phyloP scores from a whole-genome alignment of 163 green algal genomes.

The Chlorella variabilis region DNA sequence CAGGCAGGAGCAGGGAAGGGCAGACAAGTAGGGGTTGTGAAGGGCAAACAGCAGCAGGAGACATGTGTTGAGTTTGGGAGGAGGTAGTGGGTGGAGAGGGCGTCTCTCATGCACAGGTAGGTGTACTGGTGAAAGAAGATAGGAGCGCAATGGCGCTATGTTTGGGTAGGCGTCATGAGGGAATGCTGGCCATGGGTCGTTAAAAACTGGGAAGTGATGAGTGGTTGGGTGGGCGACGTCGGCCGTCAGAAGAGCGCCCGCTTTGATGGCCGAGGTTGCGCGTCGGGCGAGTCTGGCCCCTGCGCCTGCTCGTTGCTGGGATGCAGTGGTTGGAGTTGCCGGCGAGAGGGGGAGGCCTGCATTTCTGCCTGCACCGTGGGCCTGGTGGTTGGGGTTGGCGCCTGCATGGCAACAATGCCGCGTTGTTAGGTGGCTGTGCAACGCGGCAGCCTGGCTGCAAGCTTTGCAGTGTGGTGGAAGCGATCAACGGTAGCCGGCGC shows the following conservation, averaged over 20 bases:
- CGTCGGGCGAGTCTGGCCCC: background rate
- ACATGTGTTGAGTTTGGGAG: no score
- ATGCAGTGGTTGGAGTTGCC: background rate
- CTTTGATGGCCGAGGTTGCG: background rate
- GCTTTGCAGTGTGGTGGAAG: no score
- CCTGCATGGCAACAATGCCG: background rate
- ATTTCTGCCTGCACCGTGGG: background rate
- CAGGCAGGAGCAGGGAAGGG: no score
- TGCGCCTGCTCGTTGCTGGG: background rate
- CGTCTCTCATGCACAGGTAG: no score
- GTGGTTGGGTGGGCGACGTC: background rate
- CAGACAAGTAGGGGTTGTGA: background rate
- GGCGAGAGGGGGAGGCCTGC: background rate
- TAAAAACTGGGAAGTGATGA: background rate
- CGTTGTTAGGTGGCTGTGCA: no score
- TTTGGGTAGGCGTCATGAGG: background rate
- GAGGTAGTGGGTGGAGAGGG: no score
- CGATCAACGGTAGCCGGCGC: no score
- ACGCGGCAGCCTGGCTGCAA: background rate
- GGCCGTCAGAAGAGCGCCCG: conserved; percentile 11
- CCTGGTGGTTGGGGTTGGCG: background rate
- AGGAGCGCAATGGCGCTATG: background rate
- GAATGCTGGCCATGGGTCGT: background rate
- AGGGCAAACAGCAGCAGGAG: no score
- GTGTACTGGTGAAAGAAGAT: background rate